These are phyloP conservation scores for Aspergillus taichungensis DNA, from an alignment of 495 filamentous ascomycete species.

Conservation along the genomic window DNA sequence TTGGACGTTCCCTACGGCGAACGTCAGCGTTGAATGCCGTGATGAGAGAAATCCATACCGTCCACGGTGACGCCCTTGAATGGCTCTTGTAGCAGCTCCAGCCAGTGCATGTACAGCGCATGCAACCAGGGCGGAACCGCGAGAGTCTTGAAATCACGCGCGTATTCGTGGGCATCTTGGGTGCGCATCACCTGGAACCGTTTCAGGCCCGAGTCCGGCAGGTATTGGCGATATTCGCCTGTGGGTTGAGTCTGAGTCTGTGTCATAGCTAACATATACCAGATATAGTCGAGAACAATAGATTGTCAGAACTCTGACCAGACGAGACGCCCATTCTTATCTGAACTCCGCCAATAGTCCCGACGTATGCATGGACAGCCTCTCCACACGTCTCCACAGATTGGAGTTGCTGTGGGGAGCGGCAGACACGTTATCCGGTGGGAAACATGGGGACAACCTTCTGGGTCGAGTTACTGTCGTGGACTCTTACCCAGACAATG, in stretches of 20 bases:
- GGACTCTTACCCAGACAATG: too few species aligned
- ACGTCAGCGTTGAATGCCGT: not conserved
- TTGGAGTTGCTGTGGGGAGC: not conserved
- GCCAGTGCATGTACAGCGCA: constrained; percentile 57
- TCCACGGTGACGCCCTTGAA: constrained; percentile 64
- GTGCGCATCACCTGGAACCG: constrained; percentile 55
- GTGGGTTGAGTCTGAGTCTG: constrained; percentile 19
- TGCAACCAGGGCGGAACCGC: constrained; percentile 61
- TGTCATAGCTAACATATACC: not conserved
- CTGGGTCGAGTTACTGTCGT: too few species aligned
- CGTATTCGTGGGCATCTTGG: constrained; percentile 58
- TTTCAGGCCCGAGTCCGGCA: constrained; percentile 50
- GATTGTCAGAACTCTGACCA: too few species aligned
- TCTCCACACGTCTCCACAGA: not conserved
- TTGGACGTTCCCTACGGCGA: constrained; percentile 39
- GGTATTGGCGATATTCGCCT: constrained; percentile 46
- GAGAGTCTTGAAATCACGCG: constrained; percentile 47
- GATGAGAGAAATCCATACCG: constrained; percentile 34
- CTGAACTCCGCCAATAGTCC: too few species aligned
- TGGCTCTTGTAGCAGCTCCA: constrained; percentile 55
- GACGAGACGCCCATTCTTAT: too few species aligned
- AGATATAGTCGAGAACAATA: not conserved
- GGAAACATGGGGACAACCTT: not conserved
- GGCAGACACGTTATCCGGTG: not conserved
- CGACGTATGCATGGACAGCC: not conserved